These are phyloP conservation scores for Alternaria angustiovoidea DNA, from an alignment of 2,329 filamentous ascomycete species.

Conservation along the genomic window DNA sequence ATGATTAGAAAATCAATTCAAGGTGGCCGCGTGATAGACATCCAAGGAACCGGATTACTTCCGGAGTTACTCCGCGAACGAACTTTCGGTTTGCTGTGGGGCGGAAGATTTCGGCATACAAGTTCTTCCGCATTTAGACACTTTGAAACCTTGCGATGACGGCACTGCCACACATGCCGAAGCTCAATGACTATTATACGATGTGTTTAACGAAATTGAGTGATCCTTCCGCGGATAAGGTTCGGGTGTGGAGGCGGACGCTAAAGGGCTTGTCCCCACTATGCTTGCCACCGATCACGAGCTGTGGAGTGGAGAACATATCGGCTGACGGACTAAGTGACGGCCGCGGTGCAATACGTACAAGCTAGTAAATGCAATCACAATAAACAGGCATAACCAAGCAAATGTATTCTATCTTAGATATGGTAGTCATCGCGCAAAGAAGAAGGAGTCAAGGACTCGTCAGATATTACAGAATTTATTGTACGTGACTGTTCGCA, in stretches of 20 bases:
- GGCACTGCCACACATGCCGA: background rate
- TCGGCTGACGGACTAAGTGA: background rate
- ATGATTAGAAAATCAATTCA: background rate
- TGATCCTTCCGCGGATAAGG: conserved; percentile 2
- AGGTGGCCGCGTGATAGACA: background rate
- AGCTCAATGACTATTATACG: background rate
- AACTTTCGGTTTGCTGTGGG: background rate
- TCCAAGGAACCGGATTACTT: background rate
- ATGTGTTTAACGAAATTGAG: background rate
- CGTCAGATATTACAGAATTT: background rate
- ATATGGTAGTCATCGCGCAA: background rate
- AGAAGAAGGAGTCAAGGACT: background rate
- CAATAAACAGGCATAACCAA: background rate
- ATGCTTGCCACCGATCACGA: background rate
- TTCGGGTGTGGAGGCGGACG: conserved; percentile 2
- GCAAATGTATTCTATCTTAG: background rate
- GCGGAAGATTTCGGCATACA: conserved; percentile 1
- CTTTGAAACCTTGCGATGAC: background rate
- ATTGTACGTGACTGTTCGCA: background rate
- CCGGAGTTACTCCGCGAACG: background rate
- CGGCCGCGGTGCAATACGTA: background rate
- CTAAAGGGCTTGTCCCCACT: background rate
- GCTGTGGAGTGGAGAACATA: background rate
- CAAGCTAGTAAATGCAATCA: background rate
- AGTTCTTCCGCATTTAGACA: conserved; percentile 14